phyloP scores from a whole-genome alignment of 148 eudicot species.

The Vaccinium myrtillus region DNA sequence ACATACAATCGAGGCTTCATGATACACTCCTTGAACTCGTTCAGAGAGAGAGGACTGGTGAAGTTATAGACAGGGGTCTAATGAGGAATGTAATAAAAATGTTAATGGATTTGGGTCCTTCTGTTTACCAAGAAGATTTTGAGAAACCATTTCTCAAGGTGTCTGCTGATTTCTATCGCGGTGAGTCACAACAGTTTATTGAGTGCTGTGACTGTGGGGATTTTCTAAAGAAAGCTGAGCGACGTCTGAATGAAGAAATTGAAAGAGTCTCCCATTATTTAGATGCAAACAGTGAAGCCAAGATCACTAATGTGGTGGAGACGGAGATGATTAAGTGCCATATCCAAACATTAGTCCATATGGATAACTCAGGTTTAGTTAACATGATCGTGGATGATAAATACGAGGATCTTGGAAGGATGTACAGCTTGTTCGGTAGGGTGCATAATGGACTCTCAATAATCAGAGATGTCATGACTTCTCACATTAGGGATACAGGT shows the following conservation, averaged over 20 bases:
- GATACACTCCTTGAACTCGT: slow-evolving; percentile 54
- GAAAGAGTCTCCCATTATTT: slow-evolving; percentile 65
- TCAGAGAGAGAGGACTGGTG: slow-evolving; percentile 55
- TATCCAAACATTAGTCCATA: slow-evolving; percentile 60
- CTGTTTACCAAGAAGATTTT: slow-evolving; percentile 68
- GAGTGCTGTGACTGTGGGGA: slow-evolving; percentile 73
- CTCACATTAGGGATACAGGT: slow-evolving; percentile 63
- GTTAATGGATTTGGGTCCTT: slow-evolving; percentile 55
- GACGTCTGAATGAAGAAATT: slow-evolving; percentile 62
- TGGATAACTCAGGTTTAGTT: slow-evolving; percentile 72
- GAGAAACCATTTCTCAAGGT: slow-evolving; percentile 65
- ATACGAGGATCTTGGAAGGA: slow-evolving; percentile 59
- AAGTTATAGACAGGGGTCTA: slow-evolving; percentile 58
- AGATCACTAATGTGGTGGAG: slow-evolving; percentile 62
- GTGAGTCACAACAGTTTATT: slow-evolving; percentile 60
- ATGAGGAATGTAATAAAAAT: slow-evolving; percentile 60
- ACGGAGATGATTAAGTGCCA: slow-evolving; percentile 62
- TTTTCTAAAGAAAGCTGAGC: slow-evolving; percentile 61
- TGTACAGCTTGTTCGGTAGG: slow-evolving; percentile 57
- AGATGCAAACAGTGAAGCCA: slow-evolving; percentile 51
- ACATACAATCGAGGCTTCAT: slow-evolving; percentile 47
- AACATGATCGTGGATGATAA: slow-evolving; percentile 64
- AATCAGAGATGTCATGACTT: slow-evolving; percentile 67
- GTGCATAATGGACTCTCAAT: slow-evolving; percentile 49
- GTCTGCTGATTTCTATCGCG: slow-evolving; percentile 58